Percentiles rank a stretch among this genome's conserved stretches.
Evolutionary conservation across 495 filamentous ascomycete genomes (phyloP).

Genomic region (Aspergillus heteromorphus): DNA sequence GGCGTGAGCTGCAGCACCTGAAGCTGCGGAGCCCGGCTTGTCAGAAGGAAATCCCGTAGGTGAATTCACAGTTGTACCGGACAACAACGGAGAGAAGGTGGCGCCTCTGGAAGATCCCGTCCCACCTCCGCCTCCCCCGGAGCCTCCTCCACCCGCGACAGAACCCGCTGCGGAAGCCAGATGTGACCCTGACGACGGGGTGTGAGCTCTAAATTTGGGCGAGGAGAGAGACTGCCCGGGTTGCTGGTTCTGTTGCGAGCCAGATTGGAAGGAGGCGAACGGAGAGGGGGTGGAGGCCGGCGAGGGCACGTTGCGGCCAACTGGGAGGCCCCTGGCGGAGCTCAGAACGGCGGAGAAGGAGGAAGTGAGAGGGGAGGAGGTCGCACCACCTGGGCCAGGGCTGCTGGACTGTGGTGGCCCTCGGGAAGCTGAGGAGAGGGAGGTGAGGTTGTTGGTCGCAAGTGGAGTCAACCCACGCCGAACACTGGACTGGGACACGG

Average conservation of each 20-base stretch:
- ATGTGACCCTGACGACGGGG: constrained; percentile 54
- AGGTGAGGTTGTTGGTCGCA: constrained; percentile 50
- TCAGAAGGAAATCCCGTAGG: constrained; percentile 53
- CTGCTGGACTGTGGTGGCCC: constrained; percentile 32
- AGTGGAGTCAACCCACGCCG: constrained; percentile 60
- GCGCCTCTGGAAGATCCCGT: constrained; percentile 50
- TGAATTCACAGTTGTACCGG: constrained; percentile 56
- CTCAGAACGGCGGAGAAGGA: constrained; percentile 54
- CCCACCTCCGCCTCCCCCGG: constrained; percentile 55
- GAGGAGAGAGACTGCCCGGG: constrained; percentile 51
- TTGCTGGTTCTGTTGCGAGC: constrained; percentile 51
- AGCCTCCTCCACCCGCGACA: constrained; percentile 54
- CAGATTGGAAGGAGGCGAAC: constrained; percentile 52
- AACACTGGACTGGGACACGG: constrained; percentile 51
- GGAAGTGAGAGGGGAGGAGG: constrained; percentile 46
- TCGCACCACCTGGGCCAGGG: constrained; percentile 42
- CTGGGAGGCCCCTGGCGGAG: constrained; percentile 41
- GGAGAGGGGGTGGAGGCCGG: constrained; percentile 46
- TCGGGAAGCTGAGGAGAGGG: constrained; percentile 41
- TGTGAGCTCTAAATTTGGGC: constrained; percentile 54
- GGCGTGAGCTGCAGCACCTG: constrained; percentile 32
- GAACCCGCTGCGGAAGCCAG: constrained; percentile 52
- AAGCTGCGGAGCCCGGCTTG: constrained; percentile 39
- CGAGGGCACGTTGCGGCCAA: constrained; percentile 46
- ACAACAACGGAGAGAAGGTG: constrained; percentile 59